Percentiles rank a stretch among this genome's conserved stretches.
Evolutionary conservation across 2,329 filamentous ascomycete species (phyloP).

Genomic region (Elsinoe batatas): DNA sequence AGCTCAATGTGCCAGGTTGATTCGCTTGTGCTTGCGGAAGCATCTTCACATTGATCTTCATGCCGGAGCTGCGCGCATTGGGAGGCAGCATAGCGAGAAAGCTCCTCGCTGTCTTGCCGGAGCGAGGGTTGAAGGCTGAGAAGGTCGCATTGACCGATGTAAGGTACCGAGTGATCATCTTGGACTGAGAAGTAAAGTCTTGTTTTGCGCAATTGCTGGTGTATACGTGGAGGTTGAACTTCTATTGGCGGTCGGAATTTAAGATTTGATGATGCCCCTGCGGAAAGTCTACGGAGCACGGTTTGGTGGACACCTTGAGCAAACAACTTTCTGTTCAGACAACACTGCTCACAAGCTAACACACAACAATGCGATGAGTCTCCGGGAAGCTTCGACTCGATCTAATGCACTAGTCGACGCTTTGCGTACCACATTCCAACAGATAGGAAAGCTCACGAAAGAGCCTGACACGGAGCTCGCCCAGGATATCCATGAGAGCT

Average conservation of each 20-base stretch:
- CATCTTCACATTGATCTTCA: slow-evolving; percentile 69
- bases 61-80: slow-evolving; percentile 59
- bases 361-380: background rate
- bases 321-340: background rate
- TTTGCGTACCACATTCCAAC: slow-evolving; percentile 43
- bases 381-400: slow-evolving; percentile 9
- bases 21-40: slow-evolving; percentile 56
- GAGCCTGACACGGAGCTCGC: slow-evolving; percentile 60
- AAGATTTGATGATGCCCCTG: background rate
- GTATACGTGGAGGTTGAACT: background rate
- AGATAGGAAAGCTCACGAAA: slow-evolving; percentile 48
- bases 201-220: slow-evolving; percentile 15
- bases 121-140: slow-evolving; percentile 76
- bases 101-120: slow-evolving; percentile 67
- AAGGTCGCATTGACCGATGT: slow-evolving; percentile 78
- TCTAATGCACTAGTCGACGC: slow-evolving; percentile 39
- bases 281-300: background rate
- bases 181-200: slow-evolving; percentile 25
- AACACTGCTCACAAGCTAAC: background rate
- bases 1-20: slow-evolving; percentile 56
- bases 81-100: slow-evolving; percentile 81
- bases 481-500: slow-evolving; percentile 65
- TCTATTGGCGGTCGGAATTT: background rate
- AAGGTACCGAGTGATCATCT: slow-evolving; percentile 78
- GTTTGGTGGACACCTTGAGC: background rate